A percentile compares a stretch with the other conserved stretches of the same genome.
phyloP scores from a whole-genome alignment of 805 yeast genomes.

The Cyberlindnera euphorbiae region DNA sequence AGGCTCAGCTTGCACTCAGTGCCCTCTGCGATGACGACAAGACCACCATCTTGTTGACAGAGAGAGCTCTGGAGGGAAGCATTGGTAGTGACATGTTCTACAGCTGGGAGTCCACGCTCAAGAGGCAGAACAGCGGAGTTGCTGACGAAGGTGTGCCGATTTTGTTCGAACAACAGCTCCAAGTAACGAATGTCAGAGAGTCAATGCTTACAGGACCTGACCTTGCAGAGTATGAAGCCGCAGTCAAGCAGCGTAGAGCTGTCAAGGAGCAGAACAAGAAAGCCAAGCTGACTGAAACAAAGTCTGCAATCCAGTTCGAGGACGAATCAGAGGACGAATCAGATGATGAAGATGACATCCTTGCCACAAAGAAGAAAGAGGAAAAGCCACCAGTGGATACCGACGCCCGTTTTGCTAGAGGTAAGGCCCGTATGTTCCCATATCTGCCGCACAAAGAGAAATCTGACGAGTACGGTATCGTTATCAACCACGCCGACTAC shows the following conservation, averaged over 20 bases:
- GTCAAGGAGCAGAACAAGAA: constrained; percentile 28
- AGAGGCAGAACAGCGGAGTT: constrained; percentile 33
- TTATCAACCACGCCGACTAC: constrained; percentile 63
- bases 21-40: constrained; percentile 59
- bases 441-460: constrained; percentile 52
- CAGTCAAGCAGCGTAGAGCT: constrained; percentile 42
- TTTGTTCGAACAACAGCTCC: constrained; percentile 41
- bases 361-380: constrained; percentile 12
- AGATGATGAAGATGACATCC: constrained; percentile 25
- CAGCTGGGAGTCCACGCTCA: constrained; percentile 40
- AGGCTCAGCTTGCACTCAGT: constrained; percentile 46
- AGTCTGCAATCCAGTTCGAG: constrained; percentile 24
- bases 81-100: constrained; percentile 45
- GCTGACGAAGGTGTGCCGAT: constrained; percentile 61
- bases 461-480: constrained; percentile 84
- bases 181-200: constrained; percentile 38
- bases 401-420: constrained; percentile 27
- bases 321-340: constrained; percentile 24
- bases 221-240: constrained; percentile 41
- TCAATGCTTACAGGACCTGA: constrained; percentile 48
- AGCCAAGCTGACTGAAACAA: constrained; percentile 26
- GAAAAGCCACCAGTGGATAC: constrained; percentile 29
- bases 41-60: constrained; percentile 73
- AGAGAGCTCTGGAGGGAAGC: constrained; percentile 46
- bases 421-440: constrained; percentile 65